Base-by-base conservation (phyloP, 805 yeast genomes). In the Suhomyces sp. region DNA sequence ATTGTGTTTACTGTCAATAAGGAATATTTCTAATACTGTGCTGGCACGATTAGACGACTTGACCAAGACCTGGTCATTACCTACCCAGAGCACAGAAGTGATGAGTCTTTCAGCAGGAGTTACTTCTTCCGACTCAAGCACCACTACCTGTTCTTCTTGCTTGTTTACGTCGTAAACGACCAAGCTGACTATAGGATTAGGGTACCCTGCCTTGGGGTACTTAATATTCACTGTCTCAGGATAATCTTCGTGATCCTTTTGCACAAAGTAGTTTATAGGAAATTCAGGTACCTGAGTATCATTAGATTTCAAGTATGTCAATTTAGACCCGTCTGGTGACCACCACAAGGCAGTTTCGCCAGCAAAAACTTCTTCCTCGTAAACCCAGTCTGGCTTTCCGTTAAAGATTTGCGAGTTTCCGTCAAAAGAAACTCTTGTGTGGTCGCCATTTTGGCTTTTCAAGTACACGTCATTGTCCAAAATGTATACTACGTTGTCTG, bases 301-400 rank as follows among this genome's bases (percentile, higher is more conserved):
- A 60, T 88, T 78, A 22, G 81, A 75, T 56, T 71, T 77, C 55
- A 86, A 76, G 60, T 73, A 88, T 0, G 85, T 71, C 46, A 87
- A 56, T 50, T 71, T 72, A 1, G 81, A 65, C 57, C 85, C 88
- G 56, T 83, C 82, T 1, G 87, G 85, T 13, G 85, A 72, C 91
- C 93, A 88, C 88, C 90, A 87, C 10, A 87, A 70, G 0, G 87
- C 83, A 35, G 65, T 68, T 56, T 86, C 92, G 13, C 70, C 60
- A 0, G 77, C 78, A 10, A 84, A 68, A 1, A 88, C 88, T 61
- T 88, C 96, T 62, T 88, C 96, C 65, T 88, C 96, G 65, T 88
- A 88, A 1, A 88, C 85, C 94, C 96, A 88, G 62, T 88, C 94
- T 0, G 92, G 84, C 56, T 77, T 85, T 5, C 90, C 96, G 59